These are phyloP conservation scores for Didymella exigua DNA, from an alignment of 2,329 filamentous ascomycete species.

Conservation along the genomic window DNA sequence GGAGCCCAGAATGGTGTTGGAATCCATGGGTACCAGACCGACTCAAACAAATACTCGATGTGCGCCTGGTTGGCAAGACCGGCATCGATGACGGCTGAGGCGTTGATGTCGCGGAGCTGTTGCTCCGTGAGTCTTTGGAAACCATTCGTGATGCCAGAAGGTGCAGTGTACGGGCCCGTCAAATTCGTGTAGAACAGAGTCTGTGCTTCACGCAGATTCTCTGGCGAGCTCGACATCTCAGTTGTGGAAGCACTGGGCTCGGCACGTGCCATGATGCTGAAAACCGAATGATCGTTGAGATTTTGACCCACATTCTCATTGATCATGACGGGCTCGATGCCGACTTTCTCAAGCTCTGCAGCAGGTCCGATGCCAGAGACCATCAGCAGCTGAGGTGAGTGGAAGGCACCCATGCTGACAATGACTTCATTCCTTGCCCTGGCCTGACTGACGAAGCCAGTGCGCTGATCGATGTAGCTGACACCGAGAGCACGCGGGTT, in stretches of 20 bases:
- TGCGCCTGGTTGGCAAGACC: slow-evolving; percentile 37
- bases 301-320: slow-evolving; percentile 42
- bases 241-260: slow-evolving; percentile 30
- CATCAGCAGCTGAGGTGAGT: slow-evolving; percentile 49
- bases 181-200: slow-evolving; percentile 34
- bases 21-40: slow-evolving; percentile 32
- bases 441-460: slow-evolving; percentile 32
- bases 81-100: slow-evolving; percentile 21
- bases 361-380: slow-evolving; percentile 47
- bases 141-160: slow-evolving; percentile 41
- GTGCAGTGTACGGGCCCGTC: slow-evolving; percentile 39
- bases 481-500: slow-evolving; percentile 32
- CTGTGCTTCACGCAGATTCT: slow-evolving; percentile 34
- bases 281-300: slow-evolving; percentile 32
- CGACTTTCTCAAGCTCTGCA: slow-evolving; percentile 26
- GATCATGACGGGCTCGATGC: slow-evolving; percentile 30
- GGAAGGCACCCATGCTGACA: slow-evolving; percentile 42
- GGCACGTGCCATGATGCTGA: slow-evolving; percentile 37
- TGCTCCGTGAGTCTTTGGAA: slow-evolving; percentile 32
- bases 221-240: slow-evolving; percentile 28
- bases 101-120: slow-evolving; percentile 27
- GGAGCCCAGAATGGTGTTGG: slow-evolving; percentile 40
- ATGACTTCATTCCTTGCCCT: slow-evolving; percentile 39
- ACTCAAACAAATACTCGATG: slow-evolving; percentile 36
- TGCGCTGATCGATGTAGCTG: slow-evolving; percentile 33